phyloP scores from a whole-genome alignment of 495 filamentous ascomycete genomes.

The Hyaloscypha hepaticicola region DNA sequence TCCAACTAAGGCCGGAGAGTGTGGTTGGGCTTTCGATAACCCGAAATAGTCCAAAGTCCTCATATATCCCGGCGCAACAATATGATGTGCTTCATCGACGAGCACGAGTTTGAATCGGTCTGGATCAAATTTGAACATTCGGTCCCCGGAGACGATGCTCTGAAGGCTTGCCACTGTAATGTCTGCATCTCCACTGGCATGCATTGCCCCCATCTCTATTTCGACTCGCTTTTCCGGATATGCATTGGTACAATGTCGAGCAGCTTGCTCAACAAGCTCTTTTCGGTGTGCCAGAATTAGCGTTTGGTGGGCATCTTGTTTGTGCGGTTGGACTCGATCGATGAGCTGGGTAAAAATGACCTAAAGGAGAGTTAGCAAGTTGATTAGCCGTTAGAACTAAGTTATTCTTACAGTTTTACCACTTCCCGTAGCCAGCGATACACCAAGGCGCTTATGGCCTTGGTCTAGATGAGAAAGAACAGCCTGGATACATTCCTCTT shows the following conservation, averaged over 20 bases:
- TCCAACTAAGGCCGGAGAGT: constrained; percentile 75
- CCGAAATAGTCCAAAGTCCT: constrained; percentile 71
- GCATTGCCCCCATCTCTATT: constrained; percentile 80
- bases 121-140: constrained; percentile 80
- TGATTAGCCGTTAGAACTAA: background rate
- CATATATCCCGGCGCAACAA: constrained; percentile 80
- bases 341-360: constrained; percentile 98
- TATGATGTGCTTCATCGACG: constrained; percentile 98
- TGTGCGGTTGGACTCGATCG: constrained; percentile 62
- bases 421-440: constrained; percentile 88
- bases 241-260: constrained; percentile 70
- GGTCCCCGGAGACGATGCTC: constrained; percentile 70
- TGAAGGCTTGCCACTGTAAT: constrained; percentile 92
- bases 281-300: constrained; percentile 89
- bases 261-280: constrained; percentile 96
- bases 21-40: constrained; percentile 50
- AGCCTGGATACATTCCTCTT: constrained; percentile 87
- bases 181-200: constrained; percentile 76
- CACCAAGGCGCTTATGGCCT: constrained; percentile 78
- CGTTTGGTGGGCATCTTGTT: constrained; percentile 64
- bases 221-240: constrained; percentile 82
- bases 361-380: constrained; percentile 38
- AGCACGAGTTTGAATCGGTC: constrained; percentile 81
- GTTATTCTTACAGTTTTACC: constrained; percentile 75
- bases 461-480: constrained; percentile 68